Base-by-base conservation (phyloP, 2,329 filamentous ascomycete genomes). In the Scedosporium aurantiacum region DNA sequence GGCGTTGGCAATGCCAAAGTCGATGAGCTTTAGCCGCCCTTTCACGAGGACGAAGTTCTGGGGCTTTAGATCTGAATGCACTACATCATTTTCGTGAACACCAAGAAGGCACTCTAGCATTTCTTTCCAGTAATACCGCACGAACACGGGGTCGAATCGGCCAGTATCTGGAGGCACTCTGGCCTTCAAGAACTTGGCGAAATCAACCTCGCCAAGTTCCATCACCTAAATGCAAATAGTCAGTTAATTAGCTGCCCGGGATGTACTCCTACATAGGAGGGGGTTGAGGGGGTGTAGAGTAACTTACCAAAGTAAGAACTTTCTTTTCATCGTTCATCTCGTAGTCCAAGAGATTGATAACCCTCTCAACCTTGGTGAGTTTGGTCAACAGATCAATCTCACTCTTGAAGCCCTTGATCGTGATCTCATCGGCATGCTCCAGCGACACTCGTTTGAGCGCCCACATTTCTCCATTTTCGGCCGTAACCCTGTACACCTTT, bases 81-180 rank as follows among this genome's bases (percentile, higher is more conserved):
- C 94, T 65, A 99, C 92, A 70, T 97, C 91, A 71, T 88, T 82
- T 12, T 88, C 83, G 71, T 99, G 94, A 1, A 99, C 91, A 0
- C 93, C 85, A 66, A 90, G 84, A 5, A 99, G 85, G 71, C 94
- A 97, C 72, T 96, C 91, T 18, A 99, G 86, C 94, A 99, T 99
- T 75, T 99, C 94, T 73, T 96, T 94, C 94, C 94, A 99, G 78
- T 96, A 96, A 75, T 90, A 95, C n/a, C 94, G 88, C 12, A 94
- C 91, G 72, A 97, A 97, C 60, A 88, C 89, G 1, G 90, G 82
- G 70, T 99, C 94, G 63, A 99, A 88, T 63, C 81, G 83, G 45
- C 89, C 84, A 60, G 88, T 84, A 63, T 91, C 87, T 0, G 80
- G 82, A 68, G 86, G 90, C 68, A 90, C 78, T 8, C 86, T 85